Percentiles rank a stretch among this genome's conserved stretches.
Evolutionary conservation across 2,329 filamentous ascomycete species (phyloP).

Genomic region (Aspergillus quadrilineatus): DNA sequence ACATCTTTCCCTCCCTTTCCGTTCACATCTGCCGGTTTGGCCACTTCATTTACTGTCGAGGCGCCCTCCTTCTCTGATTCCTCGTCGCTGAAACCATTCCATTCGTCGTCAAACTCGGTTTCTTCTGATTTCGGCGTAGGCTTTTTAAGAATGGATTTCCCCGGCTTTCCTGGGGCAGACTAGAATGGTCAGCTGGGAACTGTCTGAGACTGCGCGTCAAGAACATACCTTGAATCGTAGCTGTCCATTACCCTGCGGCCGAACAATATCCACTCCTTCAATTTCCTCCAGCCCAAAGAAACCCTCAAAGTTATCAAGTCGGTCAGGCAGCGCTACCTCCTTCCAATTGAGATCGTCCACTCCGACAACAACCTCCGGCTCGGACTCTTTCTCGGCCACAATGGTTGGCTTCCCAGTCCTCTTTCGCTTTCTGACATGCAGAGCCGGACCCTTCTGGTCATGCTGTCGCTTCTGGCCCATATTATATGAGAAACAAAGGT

Average conservation of each 20-base stretch:
- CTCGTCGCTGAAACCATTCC: constrained; percentile 64
- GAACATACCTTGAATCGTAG: constrained; percentile 43
- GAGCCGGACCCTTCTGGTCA: constrained; percentile 29
- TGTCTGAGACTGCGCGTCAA: neutral
- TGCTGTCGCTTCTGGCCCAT: constrained; percentile 41
- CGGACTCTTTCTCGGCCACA: constrained; percentile 19
- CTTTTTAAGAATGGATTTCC: constrained; percentile 34
- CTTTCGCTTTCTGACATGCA: constrained; percentile 38
- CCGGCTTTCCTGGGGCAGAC: constrained; percentile 35
- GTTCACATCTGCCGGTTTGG: constrained; percentile 18
- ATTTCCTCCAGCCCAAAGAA: constrained; percentile 92
- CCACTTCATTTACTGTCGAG: too few species aligned
- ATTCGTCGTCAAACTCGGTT: constrained; percentile 55
- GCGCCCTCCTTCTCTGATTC: constrained; percentile 24
- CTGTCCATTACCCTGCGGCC: constrained; percentile 55
- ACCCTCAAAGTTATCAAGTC: constrained; percentile 84
- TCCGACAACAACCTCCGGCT: constrained; percentile 31
- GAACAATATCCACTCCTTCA: constrained; percentile 83
- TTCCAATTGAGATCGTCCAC: constrained; percentile 61
- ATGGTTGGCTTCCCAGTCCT: constrained; percentile 23
- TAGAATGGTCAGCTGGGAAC: constrained; percentile 20
- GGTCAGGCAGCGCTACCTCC: constrained; percentile 67
- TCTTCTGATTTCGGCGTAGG: constrained; percentile 16
- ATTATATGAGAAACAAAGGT: neutral
- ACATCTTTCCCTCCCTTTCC: constrained; percentile 27